Evolutionary conservation across 164 flowering plant genomes (phyloP).

Genomic region (Akebia trifoliata): DNA sequence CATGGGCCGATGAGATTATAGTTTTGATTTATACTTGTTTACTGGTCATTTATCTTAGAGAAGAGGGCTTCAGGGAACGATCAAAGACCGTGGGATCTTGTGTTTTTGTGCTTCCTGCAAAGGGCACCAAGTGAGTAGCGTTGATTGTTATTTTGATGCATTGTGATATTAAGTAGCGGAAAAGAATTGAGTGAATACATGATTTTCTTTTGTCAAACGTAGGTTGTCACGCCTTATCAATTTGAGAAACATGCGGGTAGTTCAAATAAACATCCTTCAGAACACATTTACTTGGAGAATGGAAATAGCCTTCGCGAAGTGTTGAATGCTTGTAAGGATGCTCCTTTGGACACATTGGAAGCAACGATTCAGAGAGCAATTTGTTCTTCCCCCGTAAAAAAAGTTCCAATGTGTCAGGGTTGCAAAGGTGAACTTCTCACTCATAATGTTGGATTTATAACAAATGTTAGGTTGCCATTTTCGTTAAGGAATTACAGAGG

Average conservation of each 20-base stretch:
- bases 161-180: neutral
- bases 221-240: conserved; percentile 56
- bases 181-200: neutral
- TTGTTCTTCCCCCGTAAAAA: conserved; percentile 21
- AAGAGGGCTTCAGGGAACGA: conserved; percentile 51
- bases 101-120: conserved; percentile 63
- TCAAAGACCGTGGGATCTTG: conserved; percentile 53
- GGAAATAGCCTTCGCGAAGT: conserved; percentile 63
- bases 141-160: neutral
- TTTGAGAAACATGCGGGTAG: conserved; percentile 85
- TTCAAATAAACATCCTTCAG: conserved; percentile 59
- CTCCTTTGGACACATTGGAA: conserved; percentile 41
- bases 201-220: conserved; percentile 7
- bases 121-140: conserved; percentile 45
- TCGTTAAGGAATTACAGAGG: neutral
- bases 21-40: neutral
- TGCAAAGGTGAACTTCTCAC: conserved; percentile 43
- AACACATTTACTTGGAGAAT: conserved; percentile 65
- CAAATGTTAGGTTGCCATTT: neutral
- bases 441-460: neutral
- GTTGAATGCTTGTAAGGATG: conserved; percentile 46
- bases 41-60: conserved; percentile 8
- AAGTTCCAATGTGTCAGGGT: conserved; percentile 29
- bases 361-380: conserved; percentile 32
- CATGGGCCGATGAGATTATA: neutral